Percentiles rank a stretch among this genome's conserved stretches.
Conservation (phyloP, 768 basidiomycete species). For the Tremella fuciformis region DNA sequence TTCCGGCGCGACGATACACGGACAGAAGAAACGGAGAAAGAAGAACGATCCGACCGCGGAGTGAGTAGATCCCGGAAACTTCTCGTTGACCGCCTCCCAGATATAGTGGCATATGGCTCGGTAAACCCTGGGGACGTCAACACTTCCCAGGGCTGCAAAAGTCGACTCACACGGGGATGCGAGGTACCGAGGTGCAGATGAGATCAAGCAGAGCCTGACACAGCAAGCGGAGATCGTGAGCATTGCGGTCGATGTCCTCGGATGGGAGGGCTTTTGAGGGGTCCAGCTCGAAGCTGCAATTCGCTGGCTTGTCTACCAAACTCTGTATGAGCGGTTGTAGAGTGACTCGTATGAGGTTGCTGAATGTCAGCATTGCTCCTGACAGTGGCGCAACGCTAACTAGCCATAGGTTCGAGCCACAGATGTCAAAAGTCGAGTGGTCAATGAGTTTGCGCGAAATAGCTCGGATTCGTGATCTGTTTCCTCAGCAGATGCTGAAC, state of each 20-base stretch:
- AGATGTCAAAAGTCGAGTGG: constrained; percentile 77
- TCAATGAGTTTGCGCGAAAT: constrained; percentile 83
- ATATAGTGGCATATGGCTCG: constrained; percentile 61
- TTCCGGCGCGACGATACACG: constrained; percentile 82
- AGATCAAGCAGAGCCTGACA: constrained; percentile 72
- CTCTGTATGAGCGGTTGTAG: constrained; percentile 72
- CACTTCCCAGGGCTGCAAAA: not conserved
- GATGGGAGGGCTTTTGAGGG: constrained; percentile 57
- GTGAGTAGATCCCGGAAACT: constrained; percentile 49
- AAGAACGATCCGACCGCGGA: constrained; percentile 65
- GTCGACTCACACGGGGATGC: constrained; percentile 67
- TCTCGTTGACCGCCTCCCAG: constrained; percentile 42
- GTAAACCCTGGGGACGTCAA: constrained; percentile 17
- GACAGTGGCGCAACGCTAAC: constrained; percentile 22
- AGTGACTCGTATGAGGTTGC: constrained; percentile 74
- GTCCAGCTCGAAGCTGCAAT: constrained; percentile 75
- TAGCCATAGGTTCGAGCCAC: constrained; percentile 90
- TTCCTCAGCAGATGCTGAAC: not conserved
- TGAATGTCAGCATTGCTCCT: constrained; percentile 9
- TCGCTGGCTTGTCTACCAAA: constrained; percentile 69
- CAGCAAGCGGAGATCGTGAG: constrained; percentile 67
- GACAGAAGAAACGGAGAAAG: constrained; percentile 90
- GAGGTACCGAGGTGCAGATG: constrained; percentile 66
- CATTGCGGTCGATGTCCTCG: constrained; percentile 66
- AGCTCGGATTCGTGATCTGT: constrained; percentile 74